Conservation (phyloP, 2,329 filamentous ascomycete genomes). For the Aureobasidium pullulans region DNA sequence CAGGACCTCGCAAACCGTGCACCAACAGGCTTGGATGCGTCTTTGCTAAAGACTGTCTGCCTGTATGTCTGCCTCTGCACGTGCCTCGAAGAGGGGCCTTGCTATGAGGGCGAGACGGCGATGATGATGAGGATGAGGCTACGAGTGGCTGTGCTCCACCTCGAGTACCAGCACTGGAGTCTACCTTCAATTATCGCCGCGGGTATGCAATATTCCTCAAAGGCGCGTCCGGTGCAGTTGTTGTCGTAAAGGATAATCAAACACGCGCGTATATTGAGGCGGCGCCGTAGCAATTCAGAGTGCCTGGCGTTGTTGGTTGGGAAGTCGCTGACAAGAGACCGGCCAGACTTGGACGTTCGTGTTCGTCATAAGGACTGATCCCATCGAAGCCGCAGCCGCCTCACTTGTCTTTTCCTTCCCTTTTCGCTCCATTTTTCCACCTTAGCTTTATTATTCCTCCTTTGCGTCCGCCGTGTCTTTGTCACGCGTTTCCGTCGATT, state of each 20-base stretch:
- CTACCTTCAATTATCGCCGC: not conserved
- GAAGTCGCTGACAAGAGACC: not conserved
- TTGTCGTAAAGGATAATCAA: not conserved
- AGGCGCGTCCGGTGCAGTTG: not conserved
- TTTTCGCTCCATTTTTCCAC: constrained; percentile 1
- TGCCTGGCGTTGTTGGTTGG: constrained; percentile 1
- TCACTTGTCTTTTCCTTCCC: not conserved
- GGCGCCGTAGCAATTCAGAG: not conserved
- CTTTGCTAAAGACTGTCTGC: not conserved
- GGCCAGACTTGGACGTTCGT: not conserved
- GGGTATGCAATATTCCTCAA: not conserved
- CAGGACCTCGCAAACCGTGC: not conserved
- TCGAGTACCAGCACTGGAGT: not conserved
- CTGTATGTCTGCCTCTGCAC: constrained; percentile 1
- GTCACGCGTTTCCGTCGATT: not conserved
- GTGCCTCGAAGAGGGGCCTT: not conserved
- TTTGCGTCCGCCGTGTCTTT: not conserved
- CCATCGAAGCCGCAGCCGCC: not conserved
- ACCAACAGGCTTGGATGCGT: not conserved
- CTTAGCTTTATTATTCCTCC: no score
- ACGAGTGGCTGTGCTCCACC: constrained; percentile 4
- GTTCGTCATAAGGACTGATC: not conserved
- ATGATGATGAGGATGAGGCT: not conserved
- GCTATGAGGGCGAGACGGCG: not conserved
- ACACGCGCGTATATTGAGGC: not conserved